Evolutionary conservation across 2,329 filamentous ascomycete genomes (phyloP), one percentile per base, ranked within the genome.

Genomic region (Phialophora expanda): DNA sequence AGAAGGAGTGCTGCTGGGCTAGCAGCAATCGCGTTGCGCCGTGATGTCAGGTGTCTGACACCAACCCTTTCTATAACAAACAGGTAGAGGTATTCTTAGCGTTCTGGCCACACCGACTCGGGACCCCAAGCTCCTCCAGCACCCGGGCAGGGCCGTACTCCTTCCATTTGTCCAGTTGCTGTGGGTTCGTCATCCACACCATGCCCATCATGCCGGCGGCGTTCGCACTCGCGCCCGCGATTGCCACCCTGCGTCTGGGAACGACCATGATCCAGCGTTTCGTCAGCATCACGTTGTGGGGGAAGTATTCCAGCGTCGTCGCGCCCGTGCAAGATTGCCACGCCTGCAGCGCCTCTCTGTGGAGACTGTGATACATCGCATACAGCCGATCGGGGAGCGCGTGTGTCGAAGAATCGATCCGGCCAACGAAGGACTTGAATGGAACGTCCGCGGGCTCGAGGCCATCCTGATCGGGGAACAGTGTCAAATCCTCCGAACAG

Each of bases 401-500:
- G 4, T 48, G 4, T 22, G 7, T 20, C 30, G 17, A 41, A 46
- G 56, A 28, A 28, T 59, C 34, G 56, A 59, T 14, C 12, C 26
- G 46, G 26, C 17, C 20, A 20, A 63, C 38, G 34, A 63, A 63
- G 38, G 58, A 58, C 26, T 32, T 41, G 46, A 63, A 63, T 5
- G 61, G 46, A n/a, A 58, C 51, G 24, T 24, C 14, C 28, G 17
- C 22, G 14, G 54, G 41, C 28, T 53, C n/a, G 17, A 50, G 61
- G n/a, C 26, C 28, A 9, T 63, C 54, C 22, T 41, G 28, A 17
- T 63, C 61, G 11, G 61, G 61, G 22, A 63, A 63, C 11, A 63
- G 11, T 14, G 24, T 53, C 26, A 56, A 53, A 20, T 54, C 54
- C 34, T 60, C 51, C 12, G 77, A 76, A 59, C 72, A 68, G 0